phyloP scores from a whole-genome alignment of 257 asterid genomes.

The Orobanche coerulescens region DNA sequence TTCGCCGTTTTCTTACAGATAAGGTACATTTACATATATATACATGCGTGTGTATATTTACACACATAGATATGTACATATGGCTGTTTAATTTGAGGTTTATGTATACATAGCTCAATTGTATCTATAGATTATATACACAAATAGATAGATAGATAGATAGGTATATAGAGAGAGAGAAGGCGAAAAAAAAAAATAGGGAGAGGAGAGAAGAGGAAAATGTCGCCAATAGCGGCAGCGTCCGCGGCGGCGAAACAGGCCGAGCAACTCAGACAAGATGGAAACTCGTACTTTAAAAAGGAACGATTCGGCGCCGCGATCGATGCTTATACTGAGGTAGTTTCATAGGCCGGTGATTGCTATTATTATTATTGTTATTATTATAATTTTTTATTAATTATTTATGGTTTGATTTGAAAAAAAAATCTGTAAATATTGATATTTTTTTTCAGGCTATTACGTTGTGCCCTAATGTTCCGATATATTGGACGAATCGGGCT shows the following conservation, averaged over 20 bases:
- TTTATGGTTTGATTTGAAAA: background rate
- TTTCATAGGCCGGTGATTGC: background rate
- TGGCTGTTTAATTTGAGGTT: background rate
- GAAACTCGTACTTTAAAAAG: constrained; percentile 61
- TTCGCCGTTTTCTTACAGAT: background rate
- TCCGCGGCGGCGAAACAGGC: constrained; percentile 57
- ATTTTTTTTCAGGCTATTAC: constrained; percentile 55
- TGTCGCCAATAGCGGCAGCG: constrained; percentile 41
- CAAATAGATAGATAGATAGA: background rate
- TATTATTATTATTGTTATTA: too few species aligned
- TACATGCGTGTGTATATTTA: background rate
- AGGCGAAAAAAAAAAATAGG: constrained; percentile 14
- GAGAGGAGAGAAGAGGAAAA: constrained; percentile 35
- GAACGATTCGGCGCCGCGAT: constrained; percentile 76
- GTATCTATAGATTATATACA: background rate
- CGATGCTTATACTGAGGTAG: constrained; percentile 88
- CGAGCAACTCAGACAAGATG: constrained; percentile 63
- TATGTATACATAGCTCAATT: background rate
- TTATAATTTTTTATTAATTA: too few species aligned
- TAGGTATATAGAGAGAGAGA: too few species aligned
- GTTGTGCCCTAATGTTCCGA: constrained; percentile 82
- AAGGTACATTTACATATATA: background rate
- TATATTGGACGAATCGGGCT: constrained; percentile 94
- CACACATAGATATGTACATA: too few species aligned
- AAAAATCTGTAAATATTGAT: constrained; percentile 7